Evolutionary conservation across 2,329 filamentous ascomycete genomes (phyloP).

Genomic region (Cyphellophora europaea): DNA sequence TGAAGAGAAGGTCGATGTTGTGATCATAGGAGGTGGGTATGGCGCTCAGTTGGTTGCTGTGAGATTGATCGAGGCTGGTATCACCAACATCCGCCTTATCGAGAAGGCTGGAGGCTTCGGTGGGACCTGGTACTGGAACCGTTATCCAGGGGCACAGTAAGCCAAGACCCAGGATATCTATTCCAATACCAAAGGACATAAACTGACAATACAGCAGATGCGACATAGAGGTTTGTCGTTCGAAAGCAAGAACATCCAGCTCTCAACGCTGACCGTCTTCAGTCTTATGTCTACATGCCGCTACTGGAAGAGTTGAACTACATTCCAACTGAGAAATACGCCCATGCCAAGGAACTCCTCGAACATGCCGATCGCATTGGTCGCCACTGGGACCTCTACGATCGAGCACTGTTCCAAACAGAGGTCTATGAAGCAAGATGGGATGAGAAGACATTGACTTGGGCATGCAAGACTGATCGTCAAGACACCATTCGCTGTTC

Average conservation of each 20-base stretch:
- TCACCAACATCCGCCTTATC: slow-evolving; percentile 34
- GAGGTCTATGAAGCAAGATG: slow-evolving; percentile 10
- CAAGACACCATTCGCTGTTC: slow-evolving; percentile 23
- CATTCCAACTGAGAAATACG: slow-evolving; percentile 14
- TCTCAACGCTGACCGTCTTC: slow-evolving; percentile 3
- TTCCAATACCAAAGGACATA: too few species aligned
- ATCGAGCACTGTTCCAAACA: slow-evolving; percentile 12
- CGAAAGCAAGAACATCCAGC: too few species aligned
- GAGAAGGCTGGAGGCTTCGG: slow-evolving; percentile 37
- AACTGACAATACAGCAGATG: too few species aligned
- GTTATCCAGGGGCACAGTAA: slow-evolving; percentile 28
- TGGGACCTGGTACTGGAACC: slow-evolving; percentile 20
- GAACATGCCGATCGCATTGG: slow-evolving; percentile 11
- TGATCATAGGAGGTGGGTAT: slow-evolving; percentile 23
- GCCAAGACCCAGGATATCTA: too few species aligned
- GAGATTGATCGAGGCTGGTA: slow-evolving; percentile 6
- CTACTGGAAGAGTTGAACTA: slow-evolving; percentile 13
- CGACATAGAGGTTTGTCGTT: slow-evolving; percentile 6
- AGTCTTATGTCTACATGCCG: slow-evolving; percentile 14
- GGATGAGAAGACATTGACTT: slow-evolving; percentile 8
- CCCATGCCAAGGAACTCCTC: slow-evolving; percentile 9
- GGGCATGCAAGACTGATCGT: slow-evolving; percentile 16
- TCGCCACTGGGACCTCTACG: slow-evolving; percentile 7
- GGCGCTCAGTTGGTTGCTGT: slow-evolving; percentile 40
- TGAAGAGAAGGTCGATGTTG: slow-evolving; percentile 17